Conservation (phyloP, 345 rosid genomes). For the Eucalyptus guilfoylei region DNA sequence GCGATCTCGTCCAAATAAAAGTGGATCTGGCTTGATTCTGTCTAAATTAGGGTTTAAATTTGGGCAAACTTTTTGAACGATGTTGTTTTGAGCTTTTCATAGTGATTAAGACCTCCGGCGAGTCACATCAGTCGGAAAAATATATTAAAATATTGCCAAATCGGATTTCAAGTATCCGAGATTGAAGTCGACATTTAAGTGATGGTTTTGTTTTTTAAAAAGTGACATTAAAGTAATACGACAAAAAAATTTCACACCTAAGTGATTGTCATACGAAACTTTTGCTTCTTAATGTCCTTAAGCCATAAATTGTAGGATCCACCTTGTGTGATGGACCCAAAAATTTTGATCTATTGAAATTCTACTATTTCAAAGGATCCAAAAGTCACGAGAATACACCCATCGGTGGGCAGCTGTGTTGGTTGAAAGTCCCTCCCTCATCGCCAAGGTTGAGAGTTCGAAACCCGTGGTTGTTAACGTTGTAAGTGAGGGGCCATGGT, state of each 20-base stretch:
- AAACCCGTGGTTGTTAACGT: rapidly evolving
- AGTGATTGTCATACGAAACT: background rate
- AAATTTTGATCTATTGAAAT: background rate
- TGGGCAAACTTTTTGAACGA: background rate
- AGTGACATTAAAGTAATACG: background rate
- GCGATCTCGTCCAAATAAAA: background rate
- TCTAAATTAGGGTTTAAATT: background rate
- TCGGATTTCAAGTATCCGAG: too few relatives aligned
- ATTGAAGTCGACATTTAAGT: background rate
- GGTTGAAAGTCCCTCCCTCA: too few relatives aligned
- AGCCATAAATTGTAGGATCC: background rate
- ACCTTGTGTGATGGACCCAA: background rate
- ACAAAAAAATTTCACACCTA: background rate
- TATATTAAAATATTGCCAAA: too few relatives aligned
- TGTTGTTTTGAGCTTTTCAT: background rate
- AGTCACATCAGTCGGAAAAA: background rate
- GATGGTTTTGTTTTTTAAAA: too few relatives aligned
- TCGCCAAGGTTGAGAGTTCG: too few relatives aligned
- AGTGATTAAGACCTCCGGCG: background rate
- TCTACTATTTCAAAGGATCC: background rate
- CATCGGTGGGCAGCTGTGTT: rapidly evolving
- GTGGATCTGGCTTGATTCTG: background rate
- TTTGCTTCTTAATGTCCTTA: background rate
- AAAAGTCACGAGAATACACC: background rate
- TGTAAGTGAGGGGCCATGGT: too few relatives aligned